Evolutionary conservation across 352 stramenopile species (phyloP).

Genomic region (Thraustochytrium striatum): DNA sequence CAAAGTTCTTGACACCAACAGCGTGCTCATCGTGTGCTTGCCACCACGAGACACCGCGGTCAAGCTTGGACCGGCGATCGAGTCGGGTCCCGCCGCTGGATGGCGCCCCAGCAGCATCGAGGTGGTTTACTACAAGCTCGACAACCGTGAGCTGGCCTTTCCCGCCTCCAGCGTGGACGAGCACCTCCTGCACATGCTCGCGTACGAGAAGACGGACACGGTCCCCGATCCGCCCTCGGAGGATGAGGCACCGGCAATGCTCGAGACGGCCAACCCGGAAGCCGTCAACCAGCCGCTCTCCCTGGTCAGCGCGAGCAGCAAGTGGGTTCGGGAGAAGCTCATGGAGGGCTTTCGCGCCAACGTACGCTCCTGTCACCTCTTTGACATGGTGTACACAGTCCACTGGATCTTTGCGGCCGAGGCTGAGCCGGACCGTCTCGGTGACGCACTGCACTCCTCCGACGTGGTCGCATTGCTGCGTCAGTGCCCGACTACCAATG

Average conservation of each 20-base stretch:
- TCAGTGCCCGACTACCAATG: not conserved
- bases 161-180: not conserved
- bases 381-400: slow-evolving; percentile 29
- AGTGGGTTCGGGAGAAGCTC: not conserved
- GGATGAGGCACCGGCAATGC: too few species aligned
- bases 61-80: not conserved
- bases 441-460: not conserved
- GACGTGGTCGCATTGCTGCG: slow-evolving; percentile 13
- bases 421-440: not conserved
- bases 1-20: not conserved
- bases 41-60: not conserved
- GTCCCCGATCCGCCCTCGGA: too few species aligned
- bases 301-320: not conserved
- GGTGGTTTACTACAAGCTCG: not conserved
- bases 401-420: slow-evolving; percentile 9
- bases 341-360: not conserved
- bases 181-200: not conserved
- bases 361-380: not conserved
- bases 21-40: not conserved
- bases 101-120: not conserved
- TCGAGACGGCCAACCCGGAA: too few species aligned
- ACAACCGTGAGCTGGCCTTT: not conserved
- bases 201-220: not conserved
- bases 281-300: too few species aligned
- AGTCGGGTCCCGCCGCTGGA: not conserved